Conservation (phyloP, 1,284 basidiomycete genomes). For the Mycena citricolor region DNA sequence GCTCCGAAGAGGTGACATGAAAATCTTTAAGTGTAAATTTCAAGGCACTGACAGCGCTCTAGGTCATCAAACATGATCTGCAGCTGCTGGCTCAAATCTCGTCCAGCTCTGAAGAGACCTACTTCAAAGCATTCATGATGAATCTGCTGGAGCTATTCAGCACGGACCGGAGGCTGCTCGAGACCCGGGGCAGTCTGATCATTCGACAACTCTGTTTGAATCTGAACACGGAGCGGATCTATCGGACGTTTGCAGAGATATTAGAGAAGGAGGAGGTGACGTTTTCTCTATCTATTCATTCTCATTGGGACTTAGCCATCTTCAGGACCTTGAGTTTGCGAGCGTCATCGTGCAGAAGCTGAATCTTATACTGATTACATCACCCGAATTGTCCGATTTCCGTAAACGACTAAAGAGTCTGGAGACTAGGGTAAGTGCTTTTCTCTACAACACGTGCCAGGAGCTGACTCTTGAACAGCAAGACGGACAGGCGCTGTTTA, state of each 20-base stretch:
- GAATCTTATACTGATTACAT: conserved; percentile 95
- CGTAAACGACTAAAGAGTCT: conserved; percentile 89
- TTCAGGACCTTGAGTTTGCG: conserved; percentile 92
- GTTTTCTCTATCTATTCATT: not conserved
- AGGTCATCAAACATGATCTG: conserved; percentile 95
- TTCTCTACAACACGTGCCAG: conserved; percentile 3
- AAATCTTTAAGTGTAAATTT: not conserved
- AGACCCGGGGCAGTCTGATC: conserved; percentile 92
- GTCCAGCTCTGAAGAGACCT: conserved; percentile 89
- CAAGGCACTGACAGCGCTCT: not conserved
- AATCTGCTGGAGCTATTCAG: conserved; percentile 94
- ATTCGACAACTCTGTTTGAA: conserved; percentile 94
- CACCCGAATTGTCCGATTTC: conserved; percentile 93
- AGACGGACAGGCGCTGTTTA: conserved; percentile 94
- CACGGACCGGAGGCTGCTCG: conserved; percentile 88
- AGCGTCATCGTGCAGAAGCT: conserved; percentile 97
- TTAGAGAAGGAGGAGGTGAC: conserved; percentile 94
- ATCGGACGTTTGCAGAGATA: conserved; percentile 94
- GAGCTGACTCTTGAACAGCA: conserved; percentile 45
- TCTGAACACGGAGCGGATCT: conserved; percentile 94
- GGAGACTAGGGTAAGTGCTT: conserved; percentile 77
- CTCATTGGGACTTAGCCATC: not conserved
- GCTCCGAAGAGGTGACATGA: conserved; percentile 81
- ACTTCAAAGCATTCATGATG: conserved; percentile 95
- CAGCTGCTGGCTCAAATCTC: conserved; percentile 97